Evolutionary conservation across 1,284 basidiomycete species (phyloP).

Genomic region (Apiotrichum sp.): DNA sequence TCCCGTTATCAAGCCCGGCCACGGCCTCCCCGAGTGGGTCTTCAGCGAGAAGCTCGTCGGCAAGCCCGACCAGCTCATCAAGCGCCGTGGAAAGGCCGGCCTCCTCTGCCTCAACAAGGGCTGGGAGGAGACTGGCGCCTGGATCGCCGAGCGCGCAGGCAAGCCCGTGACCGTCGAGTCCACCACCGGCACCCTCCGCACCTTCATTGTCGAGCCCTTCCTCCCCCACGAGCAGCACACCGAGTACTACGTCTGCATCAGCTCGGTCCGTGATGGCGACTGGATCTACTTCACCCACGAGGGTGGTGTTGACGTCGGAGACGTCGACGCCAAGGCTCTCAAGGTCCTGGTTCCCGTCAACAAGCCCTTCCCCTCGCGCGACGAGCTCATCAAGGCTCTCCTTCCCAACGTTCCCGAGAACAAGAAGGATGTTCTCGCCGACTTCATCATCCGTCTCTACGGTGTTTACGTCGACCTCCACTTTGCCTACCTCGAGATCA

Average conservation of each 20-base stretch:
- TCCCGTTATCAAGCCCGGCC: constrained; percentile 55
- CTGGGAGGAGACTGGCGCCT: constrained; percentile 76
- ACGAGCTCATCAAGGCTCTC: constrained; percentile 65
- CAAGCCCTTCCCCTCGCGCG: constrained; percentile 69
- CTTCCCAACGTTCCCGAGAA: constrained; percentile 69
- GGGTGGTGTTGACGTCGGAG: constrained; percentile 97
- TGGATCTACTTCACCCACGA: constrained; percentile 98
- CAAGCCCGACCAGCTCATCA: constrained; percentile 98
- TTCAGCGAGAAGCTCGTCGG: constrained; percentile 79
- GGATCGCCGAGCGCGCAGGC: constrained; percentile 85
- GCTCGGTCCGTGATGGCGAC: constrained; percentile 90
- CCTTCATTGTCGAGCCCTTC: constrained; percentile 98
- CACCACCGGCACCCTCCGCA: constrained; percentile 89
- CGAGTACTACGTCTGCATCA: constrained; percentile 98
- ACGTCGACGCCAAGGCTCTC: constrained; percentile 96
- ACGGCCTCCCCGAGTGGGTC: constrained; percentile 75
- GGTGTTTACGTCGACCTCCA: constrained; percentile 95
- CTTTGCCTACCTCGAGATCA: constrained; percentile 95
- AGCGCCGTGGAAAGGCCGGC: constrained; percentile 97
- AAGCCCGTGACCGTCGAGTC: constrained; percentile 90
- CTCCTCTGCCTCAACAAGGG: constrained; percentile 89
- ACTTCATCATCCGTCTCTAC: constrained; percentile 94
- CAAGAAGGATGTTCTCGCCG: constrained; percentile 80
- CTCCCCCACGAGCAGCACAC: constrained; percentile 87
- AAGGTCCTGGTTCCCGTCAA: constrained; percentile 78